Evolutionary conservation across 1,284 basidiomycete genomes (phyloP), one percentile per base, ranked within the genome.

Genomic region (Cryptococcus amylolentus): DNA sequence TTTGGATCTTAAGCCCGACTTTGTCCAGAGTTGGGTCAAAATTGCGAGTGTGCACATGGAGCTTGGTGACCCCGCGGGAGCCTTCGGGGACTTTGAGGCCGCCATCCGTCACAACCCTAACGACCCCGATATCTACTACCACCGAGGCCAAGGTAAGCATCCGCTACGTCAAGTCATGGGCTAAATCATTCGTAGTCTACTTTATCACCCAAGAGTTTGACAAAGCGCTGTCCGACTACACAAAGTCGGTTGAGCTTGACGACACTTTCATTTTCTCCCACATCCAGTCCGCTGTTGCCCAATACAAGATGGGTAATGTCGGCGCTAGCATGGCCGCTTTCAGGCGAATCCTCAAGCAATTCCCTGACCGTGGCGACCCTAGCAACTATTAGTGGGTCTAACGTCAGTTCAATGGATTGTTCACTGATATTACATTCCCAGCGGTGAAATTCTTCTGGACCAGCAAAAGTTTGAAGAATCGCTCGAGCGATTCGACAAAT

Each of bases 21-120:
- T 89, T 66, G 91, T 91, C 0, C 95, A 98, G 79, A 88, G 86
- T 64, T 86, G 91, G 81, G 94, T 99, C 66, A 98, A 98, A 83
- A 88, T 98, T 67, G 96, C 96, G 8, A 91, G 88, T 67, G 94
- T 98, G 46, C 84, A 96, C 78, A 98, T 98, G 94, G 96, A 98
- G 76, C 87, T 96, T 64, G 87, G 86, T 48, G 84, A 91, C 63
- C 82, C 88, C 16, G 80, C 83, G 27, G 85, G 84, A 62, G 89
- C 94, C 2, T 93, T 98, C 77, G 84, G 87, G 63, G 91, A 90
- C 77, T 98, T 98, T 74, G 91, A 95, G 56, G 82, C 87, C 59
- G 96, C 96, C 1, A 88, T 94, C 70, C 82, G 84, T 72, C 84
- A 89, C 65, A 87, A 98, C 70, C 77, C 87, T 5, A 80, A 86